Conservation (phyloP, 2,329 filamentous ascomycete genomes). For the Claviceps sp. region DNA sequence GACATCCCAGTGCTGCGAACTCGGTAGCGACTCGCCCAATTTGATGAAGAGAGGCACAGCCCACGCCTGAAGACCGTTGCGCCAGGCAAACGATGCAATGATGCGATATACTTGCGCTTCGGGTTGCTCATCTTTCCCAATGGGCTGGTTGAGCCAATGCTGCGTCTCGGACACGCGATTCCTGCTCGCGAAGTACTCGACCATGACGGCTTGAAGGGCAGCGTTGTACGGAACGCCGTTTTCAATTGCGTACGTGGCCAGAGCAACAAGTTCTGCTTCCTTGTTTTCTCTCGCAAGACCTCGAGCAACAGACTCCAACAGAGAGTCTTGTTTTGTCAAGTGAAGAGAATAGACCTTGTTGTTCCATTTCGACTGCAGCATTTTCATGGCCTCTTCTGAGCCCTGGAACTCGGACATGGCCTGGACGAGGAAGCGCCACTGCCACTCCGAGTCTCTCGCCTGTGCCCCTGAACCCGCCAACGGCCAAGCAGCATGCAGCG, state of each 20-base stretch:
- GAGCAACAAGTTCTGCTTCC: constrained; percentile 42
- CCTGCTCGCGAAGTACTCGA: constrained; percentile 46
- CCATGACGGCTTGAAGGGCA: constrained; percentile 39
- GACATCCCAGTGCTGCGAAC: constrained; percentile 53
- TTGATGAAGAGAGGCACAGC: constrained; percentile 44
- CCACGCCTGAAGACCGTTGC: constrained; percentile 47
- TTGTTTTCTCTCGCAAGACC: constrained; percentile 50
- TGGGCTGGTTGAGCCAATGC: constrained; percentile 49
- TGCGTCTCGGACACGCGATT: constrained; percentile 48
- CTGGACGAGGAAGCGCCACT: constrained; percentile 19
- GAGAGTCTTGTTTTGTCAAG: constrained; percentile 10
- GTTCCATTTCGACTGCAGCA: constrained; percentile 23
- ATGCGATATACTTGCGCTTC: constrained; percentile 14
- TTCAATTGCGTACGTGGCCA: constrained; percentile 37
- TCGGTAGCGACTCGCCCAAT: constrained; percentile 31
- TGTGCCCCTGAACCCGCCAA: constrained; percentile 10
- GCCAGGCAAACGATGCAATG: constrained; percentile 38
- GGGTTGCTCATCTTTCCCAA: constrained; percentile 17
- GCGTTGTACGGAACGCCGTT: constrained; percentile 31
- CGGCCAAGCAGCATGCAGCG: constrained; percentile 24
- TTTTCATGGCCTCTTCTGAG: constrained; percentile 36
- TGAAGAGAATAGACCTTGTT: constrained; percentile 10
- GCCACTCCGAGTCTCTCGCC: constrained; percentile 8
- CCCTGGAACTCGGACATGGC: constrained; percentile 41
- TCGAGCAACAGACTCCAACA: constrained; percentile 20